Evolutionary conservation across 768 basidiomycete species (phyloP), one percentile per base, ranked within the genome.

Genomic region (Cubamyces sp.): DNA sequence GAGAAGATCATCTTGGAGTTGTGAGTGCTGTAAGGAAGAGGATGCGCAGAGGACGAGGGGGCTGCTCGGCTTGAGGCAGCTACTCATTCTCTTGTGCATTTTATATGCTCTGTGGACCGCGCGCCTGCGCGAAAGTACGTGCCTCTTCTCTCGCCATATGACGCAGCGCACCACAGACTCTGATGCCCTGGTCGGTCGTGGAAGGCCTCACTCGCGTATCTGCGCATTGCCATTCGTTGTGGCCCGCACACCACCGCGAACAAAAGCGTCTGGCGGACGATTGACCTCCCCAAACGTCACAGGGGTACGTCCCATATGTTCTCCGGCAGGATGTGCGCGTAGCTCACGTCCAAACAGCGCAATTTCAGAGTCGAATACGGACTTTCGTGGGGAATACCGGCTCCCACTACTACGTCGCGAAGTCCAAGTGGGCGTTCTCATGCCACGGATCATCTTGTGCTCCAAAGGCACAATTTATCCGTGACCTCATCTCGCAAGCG

Each of bases 281-380:
- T 11, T 15, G 18, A 23, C 53, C 8, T 25, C 57, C 57, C 57
- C 42, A 51, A 30, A 59, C 57, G 57, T 59, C 57, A 59, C 57
- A 59, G 57, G 49, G 57, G 57, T 23, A 42, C 6, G 25, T 18
- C 0, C 16, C 25, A 19, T 16, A 39, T 9, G 34, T 25, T 18
- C 14, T 21, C 14, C 23, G 25, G n/a, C 15, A 49, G 15, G 34
- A 34, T 34, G 34, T 34, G 34, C 34, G 34, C 34, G 34, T 1
- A 34, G 34, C 34, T 9, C 9, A 34, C 34, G 11, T 34, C 34
- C 9, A 34, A 34, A 11, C 11, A 34, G 34, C 34, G 34, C 34
- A 34, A 34, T 34, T 34, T 5, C 5, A 34, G 34, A 1, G 34
- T 34, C 34, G 4, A 34, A 34, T 34, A 34, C 1, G 34, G 9